Base-by-base conservation (phyloP, 768 basidiomycete genomes). In the Cubamyces sp. region DNA sequence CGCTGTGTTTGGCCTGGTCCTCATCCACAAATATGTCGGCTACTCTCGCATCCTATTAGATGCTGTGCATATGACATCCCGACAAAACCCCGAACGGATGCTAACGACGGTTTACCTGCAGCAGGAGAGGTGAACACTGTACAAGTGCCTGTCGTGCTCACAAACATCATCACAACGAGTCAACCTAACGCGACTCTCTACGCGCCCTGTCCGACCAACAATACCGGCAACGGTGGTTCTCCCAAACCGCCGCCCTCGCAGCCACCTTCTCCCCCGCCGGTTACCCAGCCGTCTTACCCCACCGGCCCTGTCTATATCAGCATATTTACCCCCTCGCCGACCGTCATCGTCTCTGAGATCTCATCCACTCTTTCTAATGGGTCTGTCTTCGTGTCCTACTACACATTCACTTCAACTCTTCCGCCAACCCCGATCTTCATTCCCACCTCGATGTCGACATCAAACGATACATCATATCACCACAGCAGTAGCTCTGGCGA, bases 301-400 rank as follows among this genome's bases (percentile, higher is more conserved):
- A 42, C 57, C 3, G 57, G 57, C 19, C 49, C 57, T 6, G 57
- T 59, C 16, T n/a, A 34, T 21, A 42, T 59, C 28, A 59, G 57
- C 57, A 51, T 59, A 19, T 59, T 50, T 12, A 75, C 77, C 21
- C 72, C 71, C 4, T 46, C 74, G 5, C 75, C 80, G 0, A 65
- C 75, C 25, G 62, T 73, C 4, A 42, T 77, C 28, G 72, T 75
- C 0, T 71, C 73, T 34, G 47, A 67, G 18, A 69, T 74, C 30
- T 70, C 77, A 1, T 71, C 76, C 11, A 83, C 81, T 0, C 74
- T 77, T 23, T 39, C 76, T 18, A 71, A 82, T 67, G 82, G 82
- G 15, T 74, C 74, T 0, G 75, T 82, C 21, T 69, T 76, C 15
- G 64, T 74, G 14, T 70, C 77, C 8, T 62, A 65, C 6, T 57